Evolutionary conservation across 192 early-diverging fungal species (phyloP).

Genomic region (Backusella tarrabulga): DNA sequence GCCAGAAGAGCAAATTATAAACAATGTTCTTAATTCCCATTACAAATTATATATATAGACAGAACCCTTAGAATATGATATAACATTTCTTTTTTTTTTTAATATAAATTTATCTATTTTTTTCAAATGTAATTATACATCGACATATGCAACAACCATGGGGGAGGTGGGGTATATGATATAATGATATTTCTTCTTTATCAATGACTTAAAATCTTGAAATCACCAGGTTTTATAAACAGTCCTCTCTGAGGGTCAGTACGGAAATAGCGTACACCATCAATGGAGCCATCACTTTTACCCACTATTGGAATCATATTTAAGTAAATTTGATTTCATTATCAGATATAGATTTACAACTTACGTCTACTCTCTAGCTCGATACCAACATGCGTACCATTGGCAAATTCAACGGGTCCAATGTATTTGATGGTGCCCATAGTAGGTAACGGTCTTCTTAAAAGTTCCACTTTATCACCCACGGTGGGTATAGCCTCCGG

Average conservation of each 20-base stretch:
- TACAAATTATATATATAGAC: neutral
- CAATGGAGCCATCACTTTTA: constrained; percentile 28
- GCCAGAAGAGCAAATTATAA: neutral
- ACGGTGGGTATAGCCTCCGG: constrained; percentile 6
- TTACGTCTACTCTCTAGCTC: constrained; percentile 37
- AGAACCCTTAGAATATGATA: neutral
- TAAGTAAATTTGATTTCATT: neutral
- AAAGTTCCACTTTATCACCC: constrained; percentile 17
- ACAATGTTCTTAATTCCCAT: neutral
- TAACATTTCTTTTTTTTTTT: neutral
- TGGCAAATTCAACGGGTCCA: constrained; percentile 22
- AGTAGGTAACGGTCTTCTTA: constrained; percentile 31
- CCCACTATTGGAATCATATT: constrained; percentile 10
- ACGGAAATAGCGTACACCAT: constrained; percentile 27
- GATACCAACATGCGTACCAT: constrained; percentile 29
- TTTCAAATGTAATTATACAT: neutral
- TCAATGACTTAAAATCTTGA: constrained; percentile 10
- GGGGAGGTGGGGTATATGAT: neutral
- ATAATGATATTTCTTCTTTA: neutral
- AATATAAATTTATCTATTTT: neutral
- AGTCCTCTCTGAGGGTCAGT: constrained; percentile 28
- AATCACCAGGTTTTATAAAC: constrained; percentile 29
- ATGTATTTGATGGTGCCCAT: constrained; percentile 31
- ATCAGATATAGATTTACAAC: neutral
- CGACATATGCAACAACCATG: neutral